Evolutionary conservation across 2,329 filamentous ascomycete genomes (phyloP), one percentile per base, ranked within the genome.

Genomic region (Curvularia sp.): DNA sequence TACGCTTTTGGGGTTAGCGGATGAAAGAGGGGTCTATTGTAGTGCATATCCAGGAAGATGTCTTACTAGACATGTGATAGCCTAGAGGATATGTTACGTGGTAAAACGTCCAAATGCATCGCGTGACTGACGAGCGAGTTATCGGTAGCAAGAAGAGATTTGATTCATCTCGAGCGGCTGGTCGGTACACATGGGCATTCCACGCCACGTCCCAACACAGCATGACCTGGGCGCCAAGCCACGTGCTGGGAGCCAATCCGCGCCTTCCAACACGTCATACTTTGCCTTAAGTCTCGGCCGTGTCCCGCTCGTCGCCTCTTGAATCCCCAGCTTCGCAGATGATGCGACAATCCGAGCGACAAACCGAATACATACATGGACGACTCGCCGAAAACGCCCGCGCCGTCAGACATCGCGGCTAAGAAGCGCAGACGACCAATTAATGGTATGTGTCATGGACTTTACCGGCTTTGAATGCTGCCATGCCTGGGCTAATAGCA

Each of bases 401-500:
- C 28, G 28, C 47, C 49, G 42, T 28, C 57, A 49, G 65, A 61
- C 46, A 42, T 52, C 43, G 54, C 51, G 54, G 41, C 57, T 60
- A 67, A 67, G 64, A 68, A 64, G 60, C 66, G 69, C 41, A 68
- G 60, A 56, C 65, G 69, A 49, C 66, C 68, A 42, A 53, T 69
- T n/a, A 71, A 71, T 55, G 69, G 69, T 71, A 63, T 32, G 54
- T 55, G 30, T 13, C 7, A 45, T 49, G 53, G 47, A 49, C 23
- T 27, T 19, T 18, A 23, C 6, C 38, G 9, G 34, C 47, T 48
- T 55, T 41, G 13, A 39, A 49, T 52, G 23, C 39, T 49, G 28
- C 32, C 12, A 39, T 3, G 30, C 12, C 23, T 36, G 18, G 50
- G 48, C 57, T 66, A 61, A 64, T 32, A 28, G 48, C 38, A 23